Evolutionary conservation across 73 alveolate species (phyloP).

Genomic region (Paramecium sonneborni): DNA sequence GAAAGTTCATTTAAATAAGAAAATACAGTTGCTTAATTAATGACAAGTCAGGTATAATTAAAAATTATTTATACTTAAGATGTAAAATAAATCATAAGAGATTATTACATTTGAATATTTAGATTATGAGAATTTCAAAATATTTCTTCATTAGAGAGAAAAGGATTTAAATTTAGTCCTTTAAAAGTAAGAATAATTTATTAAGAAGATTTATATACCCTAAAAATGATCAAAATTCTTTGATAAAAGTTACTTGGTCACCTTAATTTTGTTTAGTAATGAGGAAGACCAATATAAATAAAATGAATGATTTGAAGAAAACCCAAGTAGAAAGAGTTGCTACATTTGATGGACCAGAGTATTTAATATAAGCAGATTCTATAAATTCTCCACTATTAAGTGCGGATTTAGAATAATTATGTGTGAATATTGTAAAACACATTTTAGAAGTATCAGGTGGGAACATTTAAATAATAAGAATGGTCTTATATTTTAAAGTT

Average conservation of each 20-base stretch:
- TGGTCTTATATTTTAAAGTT: constrained; percentile 79
- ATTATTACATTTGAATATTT: constrained; percentile 72
- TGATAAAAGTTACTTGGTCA: constrained; percentile 80
- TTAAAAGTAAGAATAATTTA: constrained; percentile 62
- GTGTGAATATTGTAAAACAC: constrained; percentile 76
- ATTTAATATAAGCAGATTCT: constrained; percentile 68
- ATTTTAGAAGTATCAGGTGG: constrained; percentile 80
- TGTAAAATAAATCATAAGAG: constrained; percentile 56
- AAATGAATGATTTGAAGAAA: constrained; percentile 68
- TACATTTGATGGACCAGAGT: constrained; percentile 84
- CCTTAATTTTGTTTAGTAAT: constrained; percentile 75
- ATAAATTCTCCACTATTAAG: constrained; percentile 79
- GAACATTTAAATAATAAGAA: constrained; percentile 72
- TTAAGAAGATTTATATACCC: constrained; percentile 63
- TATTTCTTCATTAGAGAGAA: constrained; percentile 70
- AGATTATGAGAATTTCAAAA: constrained; percentile 67
- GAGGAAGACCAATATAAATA: constrained; percentile 74
- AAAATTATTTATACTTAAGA: not conserved
- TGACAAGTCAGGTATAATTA: constrained; percentile 22
- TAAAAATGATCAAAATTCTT: constrained; percentile 70
- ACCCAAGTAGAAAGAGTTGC: constrained; percentile 74
- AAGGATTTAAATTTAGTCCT: constrained; percentile 77
- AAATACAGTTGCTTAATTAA: constrained; percentile 12
- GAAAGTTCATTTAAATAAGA: not conserved
- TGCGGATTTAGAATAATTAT: constrained; percentile 72